phyloP scores from a whole-genome alignment of 2,329 filamentous ascomycete genomes.

The Aspergillus flavus region DNA sequence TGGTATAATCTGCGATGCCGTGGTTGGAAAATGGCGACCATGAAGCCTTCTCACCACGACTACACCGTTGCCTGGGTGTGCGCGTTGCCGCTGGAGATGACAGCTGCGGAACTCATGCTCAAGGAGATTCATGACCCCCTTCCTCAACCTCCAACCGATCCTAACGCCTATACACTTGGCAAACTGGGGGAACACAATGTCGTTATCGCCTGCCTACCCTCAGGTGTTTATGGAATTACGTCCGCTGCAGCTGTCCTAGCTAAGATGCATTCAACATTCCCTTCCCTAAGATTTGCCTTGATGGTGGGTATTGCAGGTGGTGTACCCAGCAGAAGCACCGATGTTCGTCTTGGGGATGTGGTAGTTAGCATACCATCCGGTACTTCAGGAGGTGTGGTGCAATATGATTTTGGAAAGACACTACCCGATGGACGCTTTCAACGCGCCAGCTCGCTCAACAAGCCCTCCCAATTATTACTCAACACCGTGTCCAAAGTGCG shows the following conservation, averaged over 20 bases:
- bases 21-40: too few species aligned
- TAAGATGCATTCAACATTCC: not conserved
- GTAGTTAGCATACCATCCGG: slow-evolving; percentile 4
- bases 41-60: not conserved
- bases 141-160: not conserved
- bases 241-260: not conserved
- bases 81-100: not conserved
- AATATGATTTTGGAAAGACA: slow-evolving; percentile 5
- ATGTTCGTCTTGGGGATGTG: slow-evolving; percentile 8
- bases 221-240: not conserved
- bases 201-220: not conserved
- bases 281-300: not conserved
- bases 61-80: not conserved
- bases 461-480: not conserved
- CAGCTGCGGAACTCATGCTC: not conserved
- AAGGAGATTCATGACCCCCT: not conserved
- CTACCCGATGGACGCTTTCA: not conserved
- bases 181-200: not conserved
- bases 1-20: too few species aligned
- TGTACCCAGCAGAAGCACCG: not conserved
- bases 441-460: not conserved
- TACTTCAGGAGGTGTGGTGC: not conserved
- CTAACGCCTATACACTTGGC: not conserved
- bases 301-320: not conserved
- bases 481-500: not conserved